A percentile compares a stretch with the other conserved stretches of the same genome.
Evolutionary conservation across 352 stramenopile species (phyloP).

Genomic region (Pythium vanterpoolii): DNA sequence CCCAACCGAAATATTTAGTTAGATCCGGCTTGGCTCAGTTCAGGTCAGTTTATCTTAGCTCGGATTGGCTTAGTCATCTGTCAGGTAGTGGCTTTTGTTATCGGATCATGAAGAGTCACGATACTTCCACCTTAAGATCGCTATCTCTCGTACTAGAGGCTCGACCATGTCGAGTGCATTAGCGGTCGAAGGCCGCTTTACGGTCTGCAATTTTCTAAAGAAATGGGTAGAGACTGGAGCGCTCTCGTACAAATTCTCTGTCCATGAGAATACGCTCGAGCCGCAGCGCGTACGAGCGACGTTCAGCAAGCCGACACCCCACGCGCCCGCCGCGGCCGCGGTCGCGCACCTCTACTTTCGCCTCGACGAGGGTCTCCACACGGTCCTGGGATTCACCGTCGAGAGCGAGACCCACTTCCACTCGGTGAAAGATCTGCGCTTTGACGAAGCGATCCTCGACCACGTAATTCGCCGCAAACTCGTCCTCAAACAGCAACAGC

Average conservation of each 20-base stretch:
- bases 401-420: slow-evolving; percentile 67
- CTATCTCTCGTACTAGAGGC: too few species aligned
- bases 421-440: slow-evolving; percentile 35
- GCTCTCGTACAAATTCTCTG: slow-evolving; percentile 64
- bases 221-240: slow-evolving; percentile 29
- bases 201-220: slow-evolving; percentile 41
- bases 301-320: slow-evolving; percentile 58
- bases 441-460: slow-evolving; percentile 53
- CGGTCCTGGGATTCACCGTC: slow-evolving; percentile 51
- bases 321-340: slow-evolving; percentile 33
- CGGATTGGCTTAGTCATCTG: background rate
- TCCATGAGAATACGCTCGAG: slow-evolving; percentile 34
- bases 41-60: background rate
- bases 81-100: background rate
- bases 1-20: background rate
- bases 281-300: slow-evolving; percentile 45
- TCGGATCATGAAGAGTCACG: slow-evolving; percentile 20
- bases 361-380: slow-evolving; percentile 35
- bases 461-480: slow-evolving; percentile 60
- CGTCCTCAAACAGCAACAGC: slow-evolving; percentile 31
- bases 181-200: slow-evolving; percentile 37
- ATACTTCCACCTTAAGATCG: background rate
- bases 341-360: slow-evolving; percentile 62
- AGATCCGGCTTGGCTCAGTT: background rate
- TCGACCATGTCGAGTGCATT: slow-evolving; percentile 32